phyloP scores from a whole-genome alignment of 768 basidiomycete species.

The Boletus vermiculosoides region DNA sequence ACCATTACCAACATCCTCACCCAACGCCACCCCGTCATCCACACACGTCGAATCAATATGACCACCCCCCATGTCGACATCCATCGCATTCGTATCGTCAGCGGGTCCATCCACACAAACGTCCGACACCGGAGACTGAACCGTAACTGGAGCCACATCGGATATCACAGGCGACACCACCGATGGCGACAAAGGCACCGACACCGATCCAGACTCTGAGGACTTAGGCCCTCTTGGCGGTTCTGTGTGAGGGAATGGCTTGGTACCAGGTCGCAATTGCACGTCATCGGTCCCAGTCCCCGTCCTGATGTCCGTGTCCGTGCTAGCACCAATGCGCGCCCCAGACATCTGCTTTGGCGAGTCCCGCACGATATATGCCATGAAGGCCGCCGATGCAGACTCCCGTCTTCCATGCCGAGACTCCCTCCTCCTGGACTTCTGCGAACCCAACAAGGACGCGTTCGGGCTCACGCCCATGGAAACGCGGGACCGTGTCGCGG shows the following conservation, averaged over 20 bases:
- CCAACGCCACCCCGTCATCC: background rate
- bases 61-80: background rate
- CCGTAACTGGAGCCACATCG: background rate
- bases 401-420: constrained; percentile 6
- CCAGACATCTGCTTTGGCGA: background rate
- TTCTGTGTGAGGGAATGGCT: background rate
- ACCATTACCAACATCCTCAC: background rate
- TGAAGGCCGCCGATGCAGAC: constrained; percentile 16
- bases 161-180: background rate
- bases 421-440: background rate
- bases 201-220: background rate
- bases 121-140: background rate
- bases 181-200: background rate
- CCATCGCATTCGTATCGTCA: background rate
- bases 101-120: no score
- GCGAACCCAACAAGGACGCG: background rate
- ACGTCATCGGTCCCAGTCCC: background rate
- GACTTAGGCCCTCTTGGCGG: background rate
- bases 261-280: background rate
- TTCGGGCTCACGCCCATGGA: background rate
- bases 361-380: constrained; percentile 18
- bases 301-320: background rate
- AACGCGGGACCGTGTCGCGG: background rate
- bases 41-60: background rate
- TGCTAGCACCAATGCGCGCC: background rate